Evolutionary conservation across 2,329 filamentous ascomycete genomes (phyloP).

Genomic region (Venturia pyrina): DNA sequence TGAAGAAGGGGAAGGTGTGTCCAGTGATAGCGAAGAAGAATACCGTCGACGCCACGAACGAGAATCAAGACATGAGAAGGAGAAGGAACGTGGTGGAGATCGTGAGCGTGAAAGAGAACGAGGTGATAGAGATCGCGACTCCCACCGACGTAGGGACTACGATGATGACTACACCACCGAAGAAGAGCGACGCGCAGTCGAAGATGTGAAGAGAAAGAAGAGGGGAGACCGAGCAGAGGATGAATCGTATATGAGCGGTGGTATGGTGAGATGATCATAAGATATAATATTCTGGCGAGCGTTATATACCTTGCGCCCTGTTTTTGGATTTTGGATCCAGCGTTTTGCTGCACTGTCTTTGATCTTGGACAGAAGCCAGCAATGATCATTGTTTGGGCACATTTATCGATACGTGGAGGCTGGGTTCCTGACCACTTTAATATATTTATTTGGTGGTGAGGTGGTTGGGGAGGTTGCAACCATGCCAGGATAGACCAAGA

Average conservation of each 20-base stretch:
- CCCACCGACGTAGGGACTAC: conserved; percentile 1
- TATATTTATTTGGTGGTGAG: neutral
- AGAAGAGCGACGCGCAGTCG: conserved; percentile 1
- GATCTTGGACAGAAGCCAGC: neutral
- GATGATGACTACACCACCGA: conserved; percentile 7
- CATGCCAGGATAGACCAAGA: neutral
- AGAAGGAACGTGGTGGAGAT: neutral
- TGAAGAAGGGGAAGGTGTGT: neutral
- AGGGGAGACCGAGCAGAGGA: neutral
- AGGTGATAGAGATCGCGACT: conserved; percentile 9
- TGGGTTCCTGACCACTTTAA: neutral
- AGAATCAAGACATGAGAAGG: conserved; percentile 1
- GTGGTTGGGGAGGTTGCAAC: neutral
- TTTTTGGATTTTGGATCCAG: neutral
- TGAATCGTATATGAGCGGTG: conserved; percentile 8
- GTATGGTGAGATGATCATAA: neutral
- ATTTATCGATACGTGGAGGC: neutral
- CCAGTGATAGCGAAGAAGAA: neutral
- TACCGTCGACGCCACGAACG: conserved; percentile 6
- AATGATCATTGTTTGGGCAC: neutral
- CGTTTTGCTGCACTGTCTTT: neutral
- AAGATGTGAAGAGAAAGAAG: conserved; percentile 8
- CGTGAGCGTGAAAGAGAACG: conserved; percentile 2
- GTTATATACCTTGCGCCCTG: neutral
- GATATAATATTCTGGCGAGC: neutral